Conservation (phyloP, 768 basidiomycete genomes). For the Mycena maculata region DNA sequence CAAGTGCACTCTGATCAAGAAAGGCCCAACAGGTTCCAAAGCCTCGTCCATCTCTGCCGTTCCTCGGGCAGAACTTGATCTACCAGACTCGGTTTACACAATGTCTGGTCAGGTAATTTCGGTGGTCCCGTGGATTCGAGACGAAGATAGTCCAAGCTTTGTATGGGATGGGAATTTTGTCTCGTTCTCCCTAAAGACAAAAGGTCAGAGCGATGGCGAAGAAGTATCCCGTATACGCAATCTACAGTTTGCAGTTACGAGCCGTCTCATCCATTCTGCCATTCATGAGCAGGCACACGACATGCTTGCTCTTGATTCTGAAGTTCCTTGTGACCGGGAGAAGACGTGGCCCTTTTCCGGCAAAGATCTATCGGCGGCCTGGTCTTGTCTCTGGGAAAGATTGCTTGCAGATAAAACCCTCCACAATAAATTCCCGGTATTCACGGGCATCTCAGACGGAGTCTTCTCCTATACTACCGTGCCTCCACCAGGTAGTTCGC, state of each 20-base stretch:
- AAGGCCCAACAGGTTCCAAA: neutral
- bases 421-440: constrained; percentile 2
- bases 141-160: neutral
- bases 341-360: neutral
- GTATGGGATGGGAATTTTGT: constrained; percentile 7
- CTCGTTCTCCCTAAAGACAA: neutral
- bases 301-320: neutral
- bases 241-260: neutral
- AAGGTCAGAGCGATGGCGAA: neutral
- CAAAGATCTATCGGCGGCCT: neutral
- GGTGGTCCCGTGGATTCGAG: neutral
- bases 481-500: neutral
- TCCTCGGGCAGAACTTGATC: neutral
- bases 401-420: neutral
- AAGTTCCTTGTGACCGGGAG: neutral
- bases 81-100: neutral
- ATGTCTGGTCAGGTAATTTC: neutral
- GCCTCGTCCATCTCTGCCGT: neutral
- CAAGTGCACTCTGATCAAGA: neutral
- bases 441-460: neutral
- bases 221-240: neutral
- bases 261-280: neutral
- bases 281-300: neutral
- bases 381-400: neutral
- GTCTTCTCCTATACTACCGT: neutral